phyloP scores from a whole-genome alignment of 192 early-diverging fungal genomes.

The Coemansia sp. region DNA sequence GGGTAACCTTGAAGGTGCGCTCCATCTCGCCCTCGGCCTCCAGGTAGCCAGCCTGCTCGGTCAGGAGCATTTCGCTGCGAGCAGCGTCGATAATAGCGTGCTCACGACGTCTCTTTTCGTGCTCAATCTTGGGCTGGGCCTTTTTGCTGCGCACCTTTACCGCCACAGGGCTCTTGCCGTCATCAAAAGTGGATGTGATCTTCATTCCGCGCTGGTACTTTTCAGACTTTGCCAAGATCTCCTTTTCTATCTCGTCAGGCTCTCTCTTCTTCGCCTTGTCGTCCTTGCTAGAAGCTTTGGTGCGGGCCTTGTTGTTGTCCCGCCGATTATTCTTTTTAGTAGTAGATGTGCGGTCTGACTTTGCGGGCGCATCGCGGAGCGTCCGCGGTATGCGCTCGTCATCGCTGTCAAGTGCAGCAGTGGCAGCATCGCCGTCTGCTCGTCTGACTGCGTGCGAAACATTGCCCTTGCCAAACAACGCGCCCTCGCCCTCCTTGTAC shows the following conservation, averaged over 20 bases:
- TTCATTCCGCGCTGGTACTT: constrained; percentile 37
- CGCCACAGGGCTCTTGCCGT: not conserved
- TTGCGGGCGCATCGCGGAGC: constrained; percentile 18
- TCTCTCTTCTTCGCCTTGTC: constrained; percentile 5
- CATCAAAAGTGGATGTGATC: not conserved
- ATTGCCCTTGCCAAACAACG: constrained; percentile 8
- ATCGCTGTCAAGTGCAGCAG: constrained; percentile 7
- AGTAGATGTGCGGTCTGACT: not conserved
- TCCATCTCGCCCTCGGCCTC: constrained; percentile 84
- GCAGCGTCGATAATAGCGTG: constrained; percentile 73
- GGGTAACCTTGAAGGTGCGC: constrained; percentile 81
- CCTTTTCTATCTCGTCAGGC: constrained; percentile 5
- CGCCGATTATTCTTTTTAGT: constrained; percentile 4
- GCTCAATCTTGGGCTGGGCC: constrained; percentile 61
- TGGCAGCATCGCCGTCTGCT: not conserved
- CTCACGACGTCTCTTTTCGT: constrained; percentile 58
- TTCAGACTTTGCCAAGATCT: constrained; percentile 13
- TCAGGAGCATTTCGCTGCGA: constrained; percentile 71
- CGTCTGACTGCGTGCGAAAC: not conserved
- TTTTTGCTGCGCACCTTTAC: constrained; percentile 62
- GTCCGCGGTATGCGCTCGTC: constrained; percentile 9
- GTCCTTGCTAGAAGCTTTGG: not conserved
- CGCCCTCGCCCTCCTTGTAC: constrained; percentile 1
- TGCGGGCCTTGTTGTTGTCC: not conserved
- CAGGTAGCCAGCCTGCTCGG: constrained; percentile 74